Base-by-base conservation (phyloP, 306 rosid species). In the Quercus agrifolia region DNA sequence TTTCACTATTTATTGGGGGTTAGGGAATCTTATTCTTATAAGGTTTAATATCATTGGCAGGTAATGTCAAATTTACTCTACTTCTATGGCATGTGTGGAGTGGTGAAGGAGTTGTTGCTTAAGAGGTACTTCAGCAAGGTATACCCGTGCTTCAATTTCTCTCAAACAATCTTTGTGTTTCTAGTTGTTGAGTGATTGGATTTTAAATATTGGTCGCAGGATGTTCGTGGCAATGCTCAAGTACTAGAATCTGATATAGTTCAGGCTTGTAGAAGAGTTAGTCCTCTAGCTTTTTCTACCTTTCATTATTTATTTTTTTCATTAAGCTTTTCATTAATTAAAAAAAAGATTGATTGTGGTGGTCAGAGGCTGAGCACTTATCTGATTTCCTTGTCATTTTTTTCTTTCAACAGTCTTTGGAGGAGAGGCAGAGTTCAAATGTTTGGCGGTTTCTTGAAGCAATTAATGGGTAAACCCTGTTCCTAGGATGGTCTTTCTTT, bases 71-170 rank as follows among this genome's bases (percentile, higher is more conserved):
- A 95, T 85, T 88, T 95, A 70, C 90, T 95, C 12, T 93, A 95
- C 86, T 93, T 86, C 33, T 95, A 92, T 82, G 99, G 97, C 82
- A 95, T 91, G 96, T 93, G 99, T 78, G 97, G 98, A 25, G 78
- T 93, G 79, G 98, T 88, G 49, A 95, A 91, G 87, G 99, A 95
- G 76, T 74, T 93, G 55, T 83, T 95, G 89, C 88, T 93, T 73
- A 91, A 89, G 76, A 93, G 99, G 52, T 93, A 95, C 87, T 95
- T 93, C 83, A 93, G 99, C 86, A 93, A 90, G 99, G 99, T 93
- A 77, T 74, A 79, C 77, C 49, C 30, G 23, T 73, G 64, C 77
- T 68, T 82, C 82, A 64, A 49, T 77, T 76, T 68, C 70, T 41
- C 72, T 68, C 51, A 49, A 78, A 56, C 68, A 56, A n/a, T 23